phyloP scores from a whole-genome alignment of 192 early-diverging fungal species.

The Coemansia sp. region DNA sequence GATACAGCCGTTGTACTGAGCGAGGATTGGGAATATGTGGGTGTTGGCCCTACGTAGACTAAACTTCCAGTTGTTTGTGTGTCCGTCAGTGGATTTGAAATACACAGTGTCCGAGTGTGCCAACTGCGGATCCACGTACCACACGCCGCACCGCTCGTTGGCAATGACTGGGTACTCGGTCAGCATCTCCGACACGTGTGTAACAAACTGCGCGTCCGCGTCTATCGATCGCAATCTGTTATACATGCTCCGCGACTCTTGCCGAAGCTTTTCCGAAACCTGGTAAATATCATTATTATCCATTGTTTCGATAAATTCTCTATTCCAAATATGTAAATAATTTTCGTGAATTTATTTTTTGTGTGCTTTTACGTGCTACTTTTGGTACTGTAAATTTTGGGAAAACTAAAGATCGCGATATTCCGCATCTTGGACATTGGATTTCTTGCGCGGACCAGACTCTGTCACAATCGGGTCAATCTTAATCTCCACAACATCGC shows the following conservation, averaged over 20 bases:
- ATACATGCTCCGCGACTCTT: constrained; percentile 53
- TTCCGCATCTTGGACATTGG: constrained; percentile 31
- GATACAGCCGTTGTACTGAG: constrained; percentile 61
- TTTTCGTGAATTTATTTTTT: neutral
- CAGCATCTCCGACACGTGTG: constrained; percentile 55
- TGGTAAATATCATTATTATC: constrained; percentile 11
- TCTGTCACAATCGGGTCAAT: constrained; percentile 8
- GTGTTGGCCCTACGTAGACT: constrained; percentile 78
- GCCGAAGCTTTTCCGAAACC: constrained; percentile 15
- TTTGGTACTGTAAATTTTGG: constrained; percentile 1
- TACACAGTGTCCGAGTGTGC: constrained; percentile 69
- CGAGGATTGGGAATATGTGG: constrained; percentile 65
- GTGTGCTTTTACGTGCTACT: too few relatives aligned
- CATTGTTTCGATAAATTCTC: neutral
- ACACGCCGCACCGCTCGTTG: constrained; percentile 85
- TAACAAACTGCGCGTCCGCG: constrained; percentile 75
- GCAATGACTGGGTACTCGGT: constrained; percentile 65
- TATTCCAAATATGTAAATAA: neutral
- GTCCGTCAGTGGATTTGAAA: constrained; percentile 95
- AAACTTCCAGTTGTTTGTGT: constrained; percentile 81
- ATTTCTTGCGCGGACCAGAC: constrained; percentile 6
- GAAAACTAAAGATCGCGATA: constrained; percentile 31
- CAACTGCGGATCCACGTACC: constrained; percentile 75
- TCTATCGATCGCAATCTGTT: constrained; percentile 79
- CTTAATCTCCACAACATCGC: neutral